Conservation (phyloP, 495 filamentous ascomycete species). For the Chaetomium tenue region DNA sequence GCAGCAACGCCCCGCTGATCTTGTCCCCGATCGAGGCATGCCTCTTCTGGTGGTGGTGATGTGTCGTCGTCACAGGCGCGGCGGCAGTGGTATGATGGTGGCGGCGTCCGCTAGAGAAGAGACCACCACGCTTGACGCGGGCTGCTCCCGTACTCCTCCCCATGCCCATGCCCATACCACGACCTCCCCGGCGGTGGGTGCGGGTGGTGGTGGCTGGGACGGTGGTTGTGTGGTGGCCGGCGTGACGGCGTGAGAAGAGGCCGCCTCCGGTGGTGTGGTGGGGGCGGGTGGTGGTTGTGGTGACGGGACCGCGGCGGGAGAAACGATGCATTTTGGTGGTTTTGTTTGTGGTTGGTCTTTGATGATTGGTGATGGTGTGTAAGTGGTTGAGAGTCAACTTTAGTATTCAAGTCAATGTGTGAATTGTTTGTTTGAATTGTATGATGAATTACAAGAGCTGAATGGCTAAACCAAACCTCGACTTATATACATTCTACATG, state of each 20-base stretch:
- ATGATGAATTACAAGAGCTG: no score
- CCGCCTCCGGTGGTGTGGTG: neutral
- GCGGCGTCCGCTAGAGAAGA: conserved; percentile 15
- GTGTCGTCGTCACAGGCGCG: conserved; percentile 26
- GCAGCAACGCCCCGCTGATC: conserved; percentile 65
- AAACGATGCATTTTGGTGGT: conserved; percentile 6
- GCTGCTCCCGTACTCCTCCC: no score
- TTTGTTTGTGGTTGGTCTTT: neutral
- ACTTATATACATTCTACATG: no score
- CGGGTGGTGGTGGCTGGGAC: conserved; percentile 1
- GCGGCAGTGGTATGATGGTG: conserved; percentile 18
- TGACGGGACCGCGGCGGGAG: conserved; percentile 3
- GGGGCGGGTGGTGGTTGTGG: conserved; percentile 6
- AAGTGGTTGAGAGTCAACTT: neutral
- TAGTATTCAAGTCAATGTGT: no score
- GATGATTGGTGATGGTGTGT: neutral
- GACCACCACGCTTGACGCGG: neutral
- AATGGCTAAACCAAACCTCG: no score
- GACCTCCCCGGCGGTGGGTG: neutral
- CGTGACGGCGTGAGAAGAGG: neutral
- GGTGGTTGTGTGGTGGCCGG: neutral
- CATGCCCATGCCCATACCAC: neutral
- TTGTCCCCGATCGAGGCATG: conserved; percentile 63
- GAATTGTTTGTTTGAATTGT: no score
- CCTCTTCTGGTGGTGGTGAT: conserved; percentile 55